Evolutionary conservation across 495 filamentous ascomycete genomes (phyloP), one percentile per base, ranked within the genome.

Genomic region (Penicillium odoratum): DNA sequence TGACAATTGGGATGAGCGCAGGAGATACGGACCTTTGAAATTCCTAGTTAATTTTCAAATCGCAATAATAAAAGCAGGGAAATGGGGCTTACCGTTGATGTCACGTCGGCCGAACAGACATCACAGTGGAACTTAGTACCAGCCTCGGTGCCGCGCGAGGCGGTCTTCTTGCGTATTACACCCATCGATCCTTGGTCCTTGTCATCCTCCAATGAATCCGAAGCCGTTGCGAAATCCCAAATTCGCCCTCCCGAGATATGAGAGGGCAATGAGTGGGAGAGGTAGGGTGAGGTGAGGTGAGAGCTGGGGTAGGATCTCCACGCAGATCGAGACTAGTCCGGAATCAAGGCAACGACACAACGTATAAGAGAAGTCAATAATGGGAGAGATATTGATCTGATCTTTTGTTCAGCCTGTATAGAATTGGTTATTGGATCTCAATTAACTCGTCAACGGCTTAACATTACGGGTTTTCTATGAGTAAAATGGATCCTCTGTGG

Each of bases 71-170:
- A 1, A 10, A 34, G 40, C 30, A 29, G 21, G 10, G 28, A 51
- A 21, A 21, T 21, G 21, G 38, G 46, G 47, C 85, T 74, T 83
- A 96, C 93, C 44, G 93, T 97, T 21, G 92, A 93, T 10, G 93
- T 97, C 60, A 98, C 96, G 69, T 99, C 94, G 57, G 88, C 86
- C 42, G 90, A 94, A 69, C 94, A 99, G 62, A 96, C 86, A 73
- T 99, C 93, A 78, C 93, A 98, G 53, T 96, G 89, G 65, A 92
- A 97, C 68, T 96, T 95, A 46, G 93, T 88, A 56, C 93, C 93
- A 21, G 93, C 92, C 66, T 97, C 93, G 10, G 88, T 93, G 45
- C 91, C 91, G 66, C 91, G 84, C 57, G 88, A 83, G 60, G 90
- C 90, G 56, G 91, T 93, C 78, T 97, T 97, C 82, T 96, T 97